phyloP scores from a whole-genome alignment of 345 rosid species.

The Brassica incana region DNA sequence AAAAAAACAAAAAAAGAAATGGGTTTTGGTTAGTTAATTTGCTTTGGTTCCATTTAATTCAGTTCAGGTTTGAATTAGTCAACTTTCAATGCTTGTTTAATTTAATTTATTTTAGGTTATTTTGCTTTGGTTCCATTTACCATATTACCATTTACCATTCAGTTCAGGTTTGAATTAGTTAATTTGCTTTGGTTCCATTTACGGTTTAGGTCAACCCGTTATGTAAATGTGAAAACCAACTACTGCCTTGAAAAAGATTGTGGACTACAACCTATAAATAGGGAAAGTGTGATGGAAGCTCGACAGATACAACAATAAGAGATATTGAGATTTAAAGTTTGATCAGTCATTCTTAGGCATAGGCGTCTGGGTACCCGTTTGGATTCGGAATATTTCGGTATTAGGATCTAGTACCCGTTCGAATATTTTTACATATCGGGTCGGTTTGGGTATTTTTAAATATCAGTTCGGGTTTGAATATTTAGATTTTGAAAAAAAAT shows the following conservation, averaged over 20 bases:
- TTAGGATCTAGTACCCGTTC: no score
- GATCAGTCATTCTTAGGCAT: no score
- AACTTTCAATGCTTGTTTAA: not conserved
- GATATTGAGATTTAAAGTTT: not conserved
- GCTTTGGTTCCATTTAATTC: not conserved
- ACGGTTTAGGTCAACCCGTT: slow-evolving; percentile 1
- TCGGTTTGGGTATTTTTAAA: no score
- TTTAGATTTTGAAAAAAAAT: no score
- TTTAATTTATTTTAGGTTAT: not conserved
- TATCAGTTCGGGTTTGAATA: no score
- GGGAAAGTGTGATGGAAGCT: not conserved
- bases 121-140: no score
- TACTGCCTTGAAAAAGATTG: not conserved
- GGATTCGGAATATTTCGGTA: no score
- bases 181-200: no score
- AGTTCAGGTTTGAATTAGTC: not conserved
- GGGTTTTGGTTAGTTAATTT: not conserved
- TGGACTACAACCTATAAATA: not conserved
- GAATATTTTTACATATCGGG: no score
- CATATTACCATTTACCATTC: no score
- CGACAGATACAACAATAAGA: not conserved
- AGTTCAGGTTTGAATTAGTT: no score
- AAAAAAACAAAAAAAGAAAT: not conserved
- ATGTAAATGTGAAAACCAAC: not conserved
- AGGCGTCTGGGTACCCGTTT: no score